Evolutionary conservation across 2,329 filamentous ascomycete species (phyloP).

Genomic region (Colletotrichum sublineola): DNA sequence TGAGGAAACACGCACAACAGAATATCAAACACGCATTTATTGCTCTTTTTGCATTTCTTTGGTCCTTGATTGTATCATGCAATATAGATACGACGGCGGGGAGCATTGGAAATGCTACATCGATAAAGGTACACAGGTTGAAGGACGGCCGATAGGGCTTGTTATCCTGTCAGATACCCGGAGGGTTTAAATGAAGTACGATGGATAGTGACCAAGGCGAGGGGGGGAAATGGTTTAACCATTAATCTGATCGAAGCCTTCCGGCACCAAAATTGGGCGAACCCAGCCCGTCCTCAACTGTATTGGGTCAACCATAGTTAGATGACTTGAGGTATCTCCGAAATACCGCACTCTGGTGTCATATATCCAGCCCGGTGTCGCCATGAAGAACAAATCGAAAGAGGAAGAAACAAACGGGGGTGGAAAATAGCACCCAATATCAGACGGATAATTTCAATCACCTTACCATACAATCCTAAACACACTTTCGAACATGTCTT

Average conservation of each 20-base stretch:
- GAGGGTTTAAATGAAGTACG: neutral
- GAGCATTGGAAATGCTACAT: neutral
- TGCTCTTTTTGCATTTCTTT: neutral
- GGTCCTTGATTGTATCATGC: neutral
- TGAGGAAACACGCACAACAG: neutral
- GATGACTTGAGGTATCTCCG: neutral
- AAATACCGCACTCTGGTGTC: neutral
- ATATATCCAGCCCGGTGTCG: neutral
- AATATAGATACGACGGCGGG: neutral
- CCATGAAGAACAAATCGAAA: neutral
- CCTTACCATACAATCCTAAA: neutral
- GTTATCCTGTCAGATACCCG: neutral
- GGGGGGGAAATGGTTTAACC: neutral
- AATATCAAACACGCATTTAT: no score
- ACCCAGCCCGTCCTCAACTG: neutral
- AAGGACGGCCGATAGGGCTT: neutral
- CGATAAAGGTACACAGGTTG: no score
- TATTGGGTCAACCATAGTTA: neutral
- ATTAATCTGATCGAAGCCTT: neutral
- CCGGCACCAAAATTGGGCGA: neutral
- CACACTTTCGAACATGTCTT: neutral
- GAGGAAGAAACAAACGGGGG: neutral
- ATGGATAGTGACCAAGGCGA: neutral
- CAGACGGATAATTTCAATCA: neutral
- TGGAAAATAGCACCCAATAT: neutral